A percentile compares a stretch with the other conserved stretches of the same genome.
phyloP scores from a whole-genome alignment of 352 stramenopile species.

The Phytophthora citrophthora region DNA sequence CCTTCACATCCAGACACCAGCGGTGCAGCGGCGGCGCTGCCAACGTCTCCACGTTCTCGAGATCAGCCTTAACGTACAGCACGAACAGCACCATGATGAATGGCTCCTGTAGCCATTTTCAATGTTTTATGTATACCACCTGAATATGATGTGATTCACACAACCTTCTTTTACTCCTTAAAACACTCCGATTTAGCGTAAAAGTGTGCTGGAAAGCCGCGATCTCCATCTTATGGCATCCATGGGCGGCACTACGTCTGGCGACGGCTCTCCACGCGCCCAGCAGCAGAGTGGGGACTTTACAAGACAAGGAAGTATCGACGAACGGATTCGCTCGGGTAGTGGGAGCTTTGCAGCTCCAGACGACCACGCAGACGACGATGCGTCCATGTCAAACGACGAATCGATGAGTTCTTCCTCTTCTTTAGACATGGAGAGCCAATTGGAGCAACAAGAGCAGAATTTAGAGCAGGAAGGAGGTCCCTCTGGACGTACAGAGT shows the following conservation, averaged over 20 bases:
- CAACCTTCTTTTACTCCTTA: neutral
- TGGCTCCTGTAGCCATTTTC: neutral
- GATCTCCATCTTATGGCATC: conserved; percentile 8
- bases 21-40: conserved; percentile 68
- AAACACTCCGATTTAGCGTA: neutral
- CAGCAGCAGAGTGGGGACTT: conserved; percentile 16
- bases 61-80: conserved; percentile 88
- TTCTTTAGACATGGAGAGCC: conserved; percentile 45
- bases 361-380: conserved; percentile 31
- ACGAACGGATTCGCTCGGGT: conserved; percentile 36
- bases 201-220: neutral
- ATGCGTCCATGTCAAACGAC: conserved; percentile 66
- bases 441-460: conserved; percentile 8
- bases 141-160: neutral
- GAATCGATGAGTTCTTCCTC: conserved; percentile 66
- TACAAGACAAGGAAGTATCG: conserved; percentile 9
- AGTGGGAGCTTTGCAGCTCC: conserved; percentile 25
- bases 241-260: conserved; percentile 5
- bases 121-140: neutral
- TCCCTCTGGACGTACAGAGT: conserved; percentile 17
- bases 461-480: conserved; percentile 10
- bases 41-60: conserved; percentile 87
- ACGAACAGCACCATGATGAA: conserved; percentile 85
- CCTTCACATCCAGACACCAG: conserved; percentile 89
- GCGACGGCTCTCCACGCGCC: conserved; percentile 12